Evolutionary conservation across 1,284 basidiomycete genomes (phyloP).

Genomic region (Ceratobasidium sp.): DNA sequence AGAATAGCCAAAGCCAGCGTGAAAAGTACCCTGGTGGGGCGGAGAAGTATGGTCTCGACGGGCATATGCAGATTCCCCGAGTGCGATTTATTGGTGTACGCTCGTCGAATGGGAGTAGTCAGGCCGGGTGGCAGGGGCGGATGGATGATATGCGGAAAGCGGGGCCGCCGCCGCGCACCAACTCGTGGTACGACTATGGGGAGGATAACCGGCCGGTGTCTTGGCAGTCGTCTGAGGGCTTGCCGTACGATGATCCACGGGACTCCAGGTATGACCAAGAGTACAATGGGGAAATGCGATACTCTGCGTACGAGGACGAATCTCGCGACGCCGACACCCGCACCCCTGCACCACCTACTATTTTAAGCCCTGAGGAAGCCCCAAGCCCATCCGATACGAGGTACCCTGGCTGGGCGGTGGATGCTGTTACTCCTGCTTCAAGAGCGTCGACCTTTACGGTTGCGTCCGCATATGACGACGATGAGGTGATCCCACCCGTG

Average conservation of each 20-base stretch:
- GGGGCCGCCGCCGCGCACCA: background rate
- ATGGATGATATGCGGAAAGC: slow-evolving; percentile 27
- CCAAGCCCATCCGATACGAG: slow-evolving; percentile 1
- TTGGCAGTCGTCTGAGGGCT: slow-evolving; percentile 16
- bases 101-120: slow-evolving; percentile 39
- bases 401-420: slow-evolving; percentile 24
- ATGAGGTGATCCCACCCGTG: slow-evolving; percentile 28
- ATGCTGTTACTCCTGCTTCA: slow-evolving; percentile 24
- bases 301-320: slow-evolving; percentile 26
- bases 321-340: background rate
- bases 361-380: background rate
- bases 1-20: slow-evolving; percentile 6
- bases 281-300: background rate
- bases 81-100: slow-evolving; percentile 41
- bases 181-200: slow-evolving; percentile 15
- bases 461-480: slow-evolving; percentile 37
- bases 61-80: slow-evolving; percentile 24
- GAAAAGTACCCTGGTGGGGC: slow-evolving; percentile 39
- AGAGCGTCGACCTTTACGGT: slow-evolving; percentile 33
- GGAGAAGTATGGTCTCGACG: slow-evolving; percentile 9
- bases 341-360: background rate
- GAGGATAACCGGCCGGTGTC: slow-evolving; percentile 34
- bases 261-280: slow-evolving; percentile 7
- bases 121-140: slow-evolving; percentile 41
- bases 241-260: slow-evolving; percentile 20